Base-by-base conservation (phyloP, 805 yeast species). In the Kodamaea neixiangensis region DNA sequence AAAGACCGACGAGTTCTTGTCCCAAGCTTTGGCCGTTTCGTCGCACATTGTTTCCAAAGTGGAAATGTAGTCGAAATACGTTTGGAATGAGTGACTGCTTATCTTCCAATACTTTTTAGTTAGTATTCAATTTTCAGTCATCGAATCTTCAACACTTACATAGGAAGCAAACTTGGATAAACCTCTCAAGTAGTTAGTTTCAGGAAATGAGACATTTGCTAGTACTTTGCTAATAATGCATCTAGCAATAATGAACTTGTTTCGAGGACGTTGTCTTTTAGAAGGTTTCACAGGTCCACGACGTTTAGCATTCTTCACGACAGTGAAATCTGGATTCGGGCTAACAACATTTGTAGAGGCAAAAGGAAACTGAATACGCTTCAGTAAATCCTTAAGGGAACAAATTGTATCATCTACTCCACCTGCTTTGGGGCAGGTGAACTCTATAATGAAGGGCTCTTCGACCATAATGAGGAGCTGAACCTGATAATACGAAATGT, bases 181-280 rank as follows among this genome's bases (percentile, higher is more conserved):
- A 29, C 38, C 14, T 43, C 14, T 34, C 19, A 44, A 20, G 20
- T 44, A 20, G 14, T 19, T 20, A 17, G 4, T 19, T 14, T 21
- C n/a, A 14, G 44, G 29, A 22, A 19, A 9, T 13, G n/a, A 14
- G 6, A 37, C 9, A 17, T 20, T 37, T 17, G 49, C 38, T 4
- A 62, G 31, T 19, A 58, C 19, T n/a, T 49, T 50, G 10, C 59
- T 52, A 13, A 62, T 21, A 5, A 54, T 29, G 51, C 54, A 54
- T 25, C 66, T 53, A 11, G 64, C 65, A 17, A 61, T 50, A 11
- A 62, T 61, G 40, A 57, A 62, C 39, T 50, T 53, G 49, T 62
- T 62, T 46, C 64, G 48, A 6, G 60, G 49, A 17, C 59, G 47
- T 7, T 20, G 37, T 20, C 31, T 34, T 20, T 33, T 34, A n/a